Conservation (phyloP, 2,329 filamentous ascomycete species). For the Akanthomyces lecanii region DNA sequence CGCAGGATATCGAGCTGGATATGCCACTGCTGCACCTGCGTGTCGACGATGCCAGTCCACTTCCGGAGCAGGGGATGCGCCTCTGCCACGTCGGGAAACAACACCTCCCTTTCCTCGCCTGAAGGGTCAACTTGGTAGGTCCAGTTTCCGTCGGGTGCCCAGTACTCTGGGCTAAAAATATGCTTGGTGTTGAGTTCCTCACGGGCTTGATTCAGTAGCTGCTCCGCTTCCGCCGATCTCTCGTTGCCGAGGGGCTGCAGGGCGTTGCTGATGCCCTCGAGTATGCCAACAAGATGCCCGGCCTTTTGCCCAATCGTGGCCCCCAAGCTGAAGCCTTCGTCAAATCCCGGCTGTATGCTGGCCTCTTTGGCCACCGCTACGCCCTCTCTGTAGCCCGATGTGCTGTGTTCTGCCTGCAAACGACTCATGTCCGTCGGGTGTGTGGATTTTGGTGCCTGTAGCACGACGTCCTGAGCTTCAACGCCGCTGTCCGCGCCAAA, state of each 20-base stretch:
- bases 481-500: conserved; percentile 28
- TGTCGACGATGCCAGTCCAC: conserved; percentile 47
- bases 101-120: conserved; percentile 38
- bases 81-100: conserved; percentile 60
- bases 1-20: conserved; percentile 32
- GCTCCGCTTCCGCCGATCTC: conserved; percentile 22
- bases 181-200: conserved; percentile 56
- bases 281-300: conserved; percentile 69
- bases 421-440: conserved; percentile 65
- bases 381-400: conserved; percentile 86
- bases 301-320: conserved; percentile 71
- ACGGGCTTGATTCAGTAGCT: conserved; percentile 46
- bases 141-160: conserved; percentile 68
- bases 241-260: conserved; percentile 29
- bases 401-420: conserved; percentile 72
- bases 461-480: conserved; percentile 8
- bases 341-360: conserved; percentile 82
- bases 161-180: conserved; percentile 64
- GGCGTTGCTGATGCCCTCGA: conserved; percentile 66
- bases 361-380: conserved; percentile 69
- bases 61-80: conserved; percentile 63
- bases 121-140: conserved; percentile 50
- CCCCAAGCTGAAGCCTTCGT: conserved; percentile 83
- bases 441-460: conserved; percentile 18
- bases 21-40: conserved; percentile 31